Base-by-base conservation (phyloP, 345 rosid genomes). In the Citrus australasica region DNA sequence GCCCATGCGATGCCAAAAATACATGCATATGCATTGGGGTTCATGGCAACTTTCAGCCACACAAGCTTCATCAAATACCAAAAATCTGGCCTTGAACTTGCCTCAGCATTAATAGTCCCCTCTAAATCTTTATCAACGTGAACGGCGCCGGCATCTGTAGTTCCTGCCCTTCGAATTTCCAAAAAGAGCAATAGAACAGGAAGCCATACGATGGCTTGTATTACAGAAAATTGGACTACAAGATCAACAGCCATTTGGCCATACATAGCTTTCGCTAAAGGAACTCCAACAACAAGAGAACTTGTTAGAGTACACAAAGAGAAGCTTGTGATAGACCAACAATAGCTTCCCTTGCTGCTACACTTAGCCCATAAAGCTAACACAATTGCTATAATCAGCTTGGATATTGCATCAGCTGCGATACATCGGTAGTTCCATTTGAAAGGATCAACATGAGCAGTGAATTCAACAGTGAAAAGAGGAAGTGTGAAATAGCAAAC, bases 321-420 rank as follows among this genome's bases (percentile, higher is more conserved):
- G 79, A 89, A 93, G 55, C 91, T 89, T 3, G 98, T 95, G n/a
- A 95, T 92, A 78, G 93, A 93, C 98, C 99, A 92, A 58, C 89
- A 62, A 56, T 85, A 90, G 86, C 97, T 92, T 48, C 91, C 92
- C 76, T 89, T 90, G 85, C 81, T 79, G 24, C 89, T 86, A 64
- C 78, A 91, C 83, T 81, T 92, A 17, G 92, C 92, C 94, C 98
- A 95, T 8, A 86, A 55, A 27, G 83, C 93, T 22, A 95, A 74
- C 48, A 87, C 87, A 42, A 75, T 74, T 28, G 90, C 85, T 5
- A 91, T 87, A 2, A 93, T 60, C 65, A 87, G 61, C 83, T 95
- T 95, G 16, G 99, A 92, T 9, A 95, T 71, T 4, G 84, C 85
- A 67, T 93, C 98, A 0, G 94, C 98, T 0, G 78, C 91, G 0